A percentile compares a stretch with the other conserved stretches of the same genome.
Evolutionary conservation across 306 rosid genomes (phyloP).

Genomic region (Glycine latifolia): DNA sequence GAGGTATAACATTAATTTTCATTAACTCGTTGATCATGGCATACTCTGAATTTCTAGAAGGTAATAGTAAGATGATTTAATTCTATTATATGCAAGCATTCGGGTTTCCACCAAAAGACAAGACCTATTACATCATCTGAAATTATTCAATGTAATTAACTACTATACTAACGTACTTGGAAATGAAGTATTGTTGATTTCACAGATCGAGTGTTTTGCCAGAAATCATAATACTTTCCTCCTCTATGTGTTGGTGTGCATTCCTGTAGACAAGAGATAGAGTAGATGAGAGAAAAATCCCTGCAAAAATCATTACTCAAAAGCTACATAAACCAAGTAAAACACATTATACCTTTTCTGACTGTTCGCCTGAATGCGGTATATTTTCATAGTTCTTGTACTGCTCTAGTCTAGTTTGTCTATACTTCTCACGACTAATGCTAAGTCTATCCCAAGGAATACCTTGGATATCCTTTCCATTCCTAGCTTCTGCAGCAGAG

Average conservation of each 20-base stretch:
- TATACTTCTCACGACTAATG: slow-evolving; percentile 56
- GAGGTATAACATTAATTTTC: slow-evolving; percentile 24
- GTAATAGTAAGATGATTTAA: neutral
- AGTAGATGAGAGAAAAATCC: neutral
- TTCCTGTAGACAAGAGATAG: slow-evolving; percentile 54
- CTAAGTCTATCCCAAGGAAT: slow-evolving; percentile 60
- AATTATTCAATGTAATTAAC: neutral
- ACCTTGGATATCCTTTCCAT: slow-evolving; percentile 56
- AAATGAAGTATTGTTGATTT: slow-evolving; percentile 88
- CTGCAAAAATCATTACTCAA: slow-evolving; percentile 24
- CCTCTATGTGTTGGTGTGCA: slow-evolving; percentile 70
- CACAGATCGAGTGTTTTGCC: slow-evolving; percentile 81
- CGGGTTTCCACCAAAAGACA: neutral
- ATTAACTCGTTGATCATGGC: neutral
- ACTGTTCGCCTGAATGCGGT: slow-evolving; percentile 73
- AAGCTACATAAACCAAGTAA: slow-evolving; percentile 5
- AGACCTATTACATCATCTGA: neutral
- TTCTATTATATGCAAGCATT: slow-evolving; percentile 10
- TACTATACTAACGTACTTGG: slow-evolving; percentile 54
- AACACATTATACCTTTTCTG: slow-evolving; percentile 64
- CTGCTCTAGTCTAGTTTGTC: slow-evolving; percentile 82
- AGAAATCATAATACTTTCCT: slow-evolving; percentile 68
- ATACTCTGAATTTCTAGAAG: neutral
- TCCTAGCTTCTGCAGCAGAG: slow-evolving; percentile 52
- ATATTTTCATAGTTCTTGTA: slow-evolving; percentile 86